These are phyloP conservation scores for Stramenopiles sp. DNA, from an alignment of 352 stramenopile genomes.

Conservation along the genomic window DNA sequence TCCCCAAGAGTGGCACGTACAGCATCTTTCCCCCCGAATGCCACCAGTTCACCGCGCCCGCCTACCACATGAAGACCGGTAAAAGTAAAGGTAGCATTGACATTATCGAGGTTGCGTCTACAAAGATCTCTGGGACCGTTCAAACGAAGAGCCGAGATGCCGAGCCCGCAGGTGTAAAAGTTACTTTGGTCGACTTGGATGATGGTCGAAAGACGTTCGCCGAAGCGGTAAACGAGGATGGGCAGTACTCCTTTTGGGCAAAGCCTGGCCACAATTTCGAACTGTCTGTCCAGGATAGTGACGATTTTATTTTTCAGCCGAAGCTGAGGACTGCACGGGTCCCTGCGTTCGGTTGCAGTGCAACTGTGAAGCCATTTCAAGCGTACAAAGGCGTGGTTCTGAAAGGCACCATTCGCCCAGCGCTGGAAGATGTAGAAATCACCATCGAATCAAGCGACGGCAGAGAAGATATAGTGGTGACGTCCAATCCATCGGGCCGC, in stretches of 20 bases:
- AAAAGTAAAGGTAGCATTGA: neutral
- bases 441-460: neutral
- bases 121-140: neutral
- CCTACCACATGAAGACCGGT: neutral
- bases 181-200: neutral
- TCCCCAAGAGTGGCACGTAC: neutral
- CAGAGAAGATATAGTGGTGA: constrained; percentile 1
- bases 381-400: neutral
- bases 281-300: neutral
- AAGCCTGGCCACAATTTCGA: neutral
- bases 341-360: neutral
- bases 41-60: neutral
- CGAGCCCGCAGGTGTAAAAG: neutral
- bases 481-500: neutral
- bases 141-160: neutral
- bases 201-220: neutral
- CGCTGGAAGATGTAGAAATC: neutral
- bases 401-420: constrained; percentile 8
- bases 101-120: neutral
- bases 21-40: neutral
- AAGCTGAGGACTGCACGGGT: neutral
- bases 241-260: neutral
- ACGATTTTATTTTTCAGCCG: neutral
- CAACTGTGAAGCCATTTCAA: neutral
- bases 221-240: neutral